phyloP scores from a whole-genome alignment of 176 grass and related monocot genomes.

The Musa schizocarpa region DNA sequence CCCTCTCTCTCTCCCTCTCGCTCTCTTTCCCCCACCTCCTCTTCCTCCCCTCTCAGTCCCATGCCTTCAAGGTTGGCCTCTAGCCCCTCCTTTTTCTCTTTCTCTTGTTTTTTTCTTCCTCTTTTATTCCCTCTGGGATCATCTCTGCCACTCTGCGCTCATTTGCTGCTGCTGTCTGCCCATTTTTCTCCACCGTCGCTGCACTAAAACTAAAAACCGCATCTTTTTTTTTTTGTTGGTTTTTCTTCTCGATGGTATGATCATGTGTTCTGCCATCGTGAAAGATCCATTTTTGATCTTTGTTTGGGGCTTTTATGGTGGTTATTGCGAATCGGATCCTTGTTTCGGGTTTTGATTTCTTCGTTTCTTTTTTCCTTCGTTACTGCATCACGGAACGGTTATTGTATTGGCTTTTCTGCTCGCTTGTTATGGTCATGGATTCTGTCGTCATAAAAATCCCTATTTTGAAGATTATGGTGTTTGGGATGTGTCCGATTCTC shows the following conservation, averaged over 20 bases:
- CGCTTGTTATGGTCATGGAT: background rate
- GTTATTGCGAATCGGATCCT: background rate
- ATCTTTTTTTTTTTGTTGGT: background rate
- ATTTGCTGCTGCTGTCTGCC: background rate
- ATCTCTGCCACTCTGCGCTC: background rate
- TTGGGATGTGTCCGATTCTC: background rate
- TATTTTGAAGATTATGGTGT: background rate
- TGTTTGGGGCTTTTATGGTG: background rate
- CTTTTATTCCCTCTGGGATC: constrained; percentile 8
- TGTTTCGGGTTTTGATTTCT: background rate
- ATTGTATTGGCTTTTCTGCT: background rate
- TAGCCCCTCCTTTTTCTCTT: constrained; percentile 18
- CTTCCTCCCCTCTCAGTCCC: constrained; percentile 3
- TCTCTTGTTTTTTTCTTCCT: constrained; percentile 9
- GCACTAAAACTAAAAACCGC: background rate
- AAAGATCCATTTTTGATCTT: constrained; percentile 11
- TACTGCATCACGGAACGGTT: background rate
- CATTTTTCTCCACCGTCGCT: background rate
- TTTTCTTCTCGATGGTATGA: constrained; percentile 19
- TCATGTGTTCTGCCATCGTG: constrained; percentile 27
- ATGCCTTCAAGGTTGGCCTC: background rate
- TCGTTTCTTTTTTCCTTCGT: constrained; percentile 10
- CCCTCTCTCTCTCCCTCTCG: constrained; percentile 8
- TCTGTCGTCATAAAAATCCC: background rate
- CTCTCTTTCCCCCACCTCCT: constrained; percentile 12